A percentile compares a stretch with the other conserved stretches of the same genome.
Conservation (phyloP, 495 filamentous ascomycete species). For the Penicillium cataractarum region DNA sequence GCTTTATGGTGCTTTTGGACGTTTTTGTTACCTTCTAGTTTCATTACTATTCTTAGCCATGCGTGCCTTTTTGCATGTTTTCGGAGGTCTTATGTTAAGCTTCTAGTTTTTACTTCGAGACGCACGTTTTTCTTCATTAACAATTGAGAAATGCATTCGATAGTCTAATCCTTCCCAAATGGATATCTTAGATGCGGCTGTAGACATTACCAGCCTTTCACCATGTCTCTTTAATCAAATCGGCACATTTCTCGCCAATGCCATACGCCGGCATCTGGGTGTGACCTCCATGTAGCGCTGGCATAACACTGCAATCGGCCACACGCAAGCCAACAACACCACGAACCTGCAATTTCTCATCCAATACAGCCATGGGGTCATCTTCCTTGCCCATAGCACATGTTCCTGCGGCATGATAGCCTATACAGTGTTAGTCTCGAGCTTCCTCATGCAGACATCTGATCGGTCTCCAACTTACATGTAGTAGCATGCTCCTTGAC, state of each 20-base stretch:
- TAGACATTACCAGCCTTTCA: conserved; percentile 26
- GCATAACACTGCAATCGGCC: conserved; percentile 62
- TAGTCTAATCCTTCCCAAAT: neutral
- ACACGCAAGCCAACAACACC: conserved; percentile 57
- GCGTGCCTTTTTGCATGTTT: neutral
- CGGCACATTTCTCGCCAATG: conserved; percentile 61
- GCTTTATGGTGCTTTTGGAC: no score
- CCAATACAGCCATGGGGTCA: conserved; percentile 56
- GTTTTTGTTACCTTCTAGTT: neutral
- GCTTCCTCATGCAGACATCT: neutral
- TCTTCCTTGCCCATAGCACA: conserved; percentile 55
- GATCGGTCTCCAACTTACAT: conserved; percentile 39
- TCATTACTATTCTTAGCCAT: neutral
- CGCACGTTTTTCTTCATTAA: neutral
- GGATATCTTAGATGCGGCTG: conserved; percentile 20
- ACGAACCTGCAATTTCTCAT: conserved; percentile 54
- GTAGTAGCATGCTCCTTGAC: conserved; percentile 56
- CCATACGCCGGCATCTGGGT: conserved; percentile 64
- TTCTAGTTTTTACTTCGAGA: neutral
- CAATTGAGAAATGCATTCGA: neutral
- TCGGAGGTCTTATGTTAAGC: neutral
- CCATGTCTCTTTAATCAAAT: conserved; percentile 55
- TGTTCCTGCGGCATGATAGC: conserved; percentile 56
- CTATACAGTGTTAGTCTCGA: conserved; percentile 26
- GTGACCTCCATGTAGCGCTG: conserved; percentile 56